Evolutionary conservation across 768 basidiomycete genomes (phyloP).

Genomic region (Leucocoprinus leucothites): DNA sequence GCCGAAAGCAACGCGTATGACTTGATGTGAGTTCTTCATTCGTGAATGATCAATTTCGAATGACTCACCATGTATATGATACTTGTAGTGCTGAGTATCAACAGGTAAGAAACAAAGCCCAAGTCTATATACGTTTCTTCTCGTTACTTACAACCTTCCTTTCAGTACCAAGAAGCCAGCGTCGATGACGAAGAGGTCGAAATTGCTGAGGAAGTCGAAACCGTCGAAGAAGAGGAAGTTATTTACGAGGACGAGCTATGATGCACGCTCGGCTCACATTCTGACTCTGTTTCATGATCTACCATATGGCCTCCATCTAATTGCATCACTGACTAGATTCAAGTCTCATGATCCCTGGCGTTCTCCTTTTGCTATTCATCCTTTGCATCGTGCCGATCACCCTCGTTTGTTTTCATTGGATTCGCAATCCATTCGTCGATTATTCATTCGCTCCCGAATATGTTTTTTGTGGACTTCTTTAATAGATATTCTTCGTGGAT

Average conservation of each 20-base stretch:
- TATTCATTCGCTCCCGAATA: too few species aligned
- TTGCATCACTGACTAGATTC: too few species aligned
- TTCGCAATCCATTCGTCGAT: too few species aligned
- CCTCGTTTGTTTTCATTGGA: too few species aligned
- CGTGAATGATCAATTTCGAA: not conserved
- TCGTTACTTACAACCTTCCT: not conserved
- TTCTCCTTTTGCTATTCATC: too few species aligned
- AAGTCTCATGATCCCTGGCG: too few species aligned
- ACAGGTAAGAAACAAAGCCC: constrained; percentile 42
- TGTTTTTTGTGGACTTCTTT: too few species aligned
- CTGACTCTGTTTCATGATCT: not conserved
- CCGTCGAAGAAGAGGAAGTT: not conserved
- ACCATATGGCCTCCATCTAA: too few species aligned
- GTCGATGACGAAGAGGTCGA: constrained; percentile 19
- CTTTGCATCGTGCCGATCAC: too few species aligned
- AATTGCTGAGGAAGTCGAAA: constrained; percentile 19
- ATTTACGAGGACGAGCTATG: constrained; percentile 16
- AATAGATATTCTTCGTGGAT: too few species aligned
- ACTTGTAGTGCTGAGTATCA: constrained; percentile 78
- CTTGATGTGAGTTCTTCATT: constrained; percentile 58
- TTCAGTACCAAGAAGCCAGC: constrained; percentile 33
- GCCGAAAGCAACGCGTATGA: constrained; percentile 83
- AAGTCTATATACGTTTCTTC: not conserved
- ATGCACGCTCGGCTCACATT: not conserved
- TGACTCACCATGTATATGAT: constrained; percentile 1